phyloP scores from a whole-genome alignment of 306 rosid genomes.

The Acacia acuminata region DNA sequence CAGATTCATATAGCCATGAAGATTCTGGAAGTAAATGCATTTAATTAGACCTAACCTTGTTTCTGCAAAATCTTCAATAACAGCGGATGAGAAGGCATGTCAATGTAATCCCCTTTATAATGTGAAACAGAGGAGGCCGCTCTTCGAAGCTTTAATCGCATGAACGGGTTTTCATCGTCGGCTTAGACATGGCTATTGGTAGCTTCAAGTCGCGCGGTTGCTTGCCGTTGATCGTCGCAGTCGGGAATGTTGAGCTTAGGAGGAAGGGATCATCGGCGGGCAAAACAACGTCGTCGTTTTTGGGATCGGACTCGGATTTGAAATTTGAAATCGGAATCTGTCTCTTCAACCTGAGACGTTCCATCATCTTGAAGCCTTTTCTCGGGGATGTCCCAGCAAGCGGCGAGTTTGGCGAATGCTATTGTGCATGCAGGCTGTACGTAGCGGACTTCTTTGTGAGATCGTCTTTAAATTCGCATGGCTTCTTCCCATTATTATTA shows the following conservation, averaged over 20 bases:
- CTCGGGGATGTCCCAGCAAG: neutral
- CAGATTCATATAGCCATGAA: neutral
- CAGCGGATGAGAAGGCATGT: constrained; percentile 55
- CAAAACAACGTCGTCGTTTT: constrained; percentile 32
- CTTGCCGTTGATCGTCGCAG: constrained; percentile 20
- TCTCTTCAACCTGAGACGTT: constrained; percentile 40
- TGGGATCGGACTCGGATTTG: constrained; percentile 29
- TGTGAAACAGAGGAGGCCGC: constrained; percentile 64
- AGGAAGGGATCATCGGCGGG: no score
- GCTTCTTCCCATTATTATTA: no score
- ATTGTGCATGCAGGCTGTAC: no score
- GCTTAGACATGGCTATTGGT: constrained; percentile 46
- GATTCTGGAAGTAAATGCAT: neutral
- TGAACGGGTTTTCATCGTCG: constrained; percentile 76
- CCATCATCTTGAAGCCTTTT: constrained; percentile 13
- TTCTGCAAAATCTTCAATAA: constrained; percentile 57
- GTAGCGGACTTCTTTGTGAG: no score
- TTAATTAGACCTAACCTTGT: constrained; percentile 46
- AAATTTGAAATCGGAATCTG: constrained; percentile 44
- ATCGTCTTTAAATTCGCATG: no score
- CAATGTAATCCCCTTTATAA: constrained; percentile 67
- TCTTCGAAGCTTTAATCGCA: constrained; percentile 83
- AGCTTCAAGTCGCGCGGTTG: constrained; percentile 32
- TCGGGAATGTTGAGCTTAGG: constrained; percentile 6
- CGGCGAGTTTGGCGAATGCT: neutral